Conservation (phyloP, 2,329 filamentous ascomycete genomes). For the Truncatella angustata region DNA sequence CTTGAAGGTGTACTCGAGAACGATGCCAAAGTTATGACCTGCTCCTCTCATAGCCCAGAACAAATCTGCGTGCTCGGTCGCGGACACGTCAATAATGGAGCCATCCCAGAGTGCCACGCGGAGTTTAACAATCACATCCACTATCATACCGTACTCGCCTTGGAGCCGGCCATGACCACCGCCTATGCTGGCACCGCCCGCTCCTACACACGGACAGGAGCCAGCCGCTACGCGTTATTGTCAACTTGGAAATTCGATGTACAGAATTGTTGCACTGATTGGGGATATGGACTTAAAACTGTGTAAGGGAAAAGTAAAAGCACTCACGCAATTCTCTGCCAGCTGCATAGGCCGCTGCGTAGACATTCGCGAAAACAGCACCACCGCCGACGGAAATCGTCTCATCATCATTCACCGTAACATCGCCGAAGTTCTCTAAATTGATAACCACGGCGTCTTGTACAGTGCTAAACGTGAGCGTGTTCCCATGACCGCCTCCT, state of each 20-base stretch:
- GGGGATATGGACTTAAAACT: too few relatives aligned
- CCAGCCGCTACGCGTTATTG: not conserved
- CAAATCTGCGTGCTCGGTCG: slow-evolving; percentile 4
- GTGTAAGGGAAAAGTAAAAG: not conserved
- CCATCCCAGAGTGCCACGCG: slow-evolving; percentile 6
- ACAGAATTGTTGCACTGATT: too few relatives aligned
- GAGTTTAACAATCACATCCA: not conserved
- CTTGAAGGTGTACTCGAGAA: slow-evolving; percentile 13
- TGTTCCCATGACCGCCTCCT: slow-evolving; percentile 14
- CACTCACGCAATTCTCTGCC: not conserved
- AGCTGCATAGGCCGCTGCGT: slow-evolving; percentile 19
- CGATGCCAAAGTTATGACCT: slow-evolving; percentile 21
- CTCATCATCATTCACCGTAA: slow-evolving; percentile 11
- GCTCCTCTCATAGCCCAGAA: slow-evolving; percentile 21
- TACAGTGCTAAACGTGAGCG: slow-evolving; percentile 7
- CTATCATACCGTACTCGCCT: not conserved
- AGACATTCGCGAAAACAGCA: slow-evolving; percentile 24
- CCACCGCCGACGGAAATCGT: slow-evolving; percentile 28
- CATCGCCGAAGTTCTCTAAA: slow-evolving; percentile 12
- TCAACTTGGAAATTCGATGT: too few relatives aligned
- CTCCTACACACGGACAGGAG: slow-evolving; percentile 4
- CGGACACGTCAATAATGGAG: not conserved
- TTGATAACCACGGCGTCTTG: slow-evolving; percentile 14
- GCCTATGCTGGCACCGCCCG: not conserved
- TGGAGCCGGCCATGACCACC: slow-evolving; percentile 2